A percentile compares a stretch with the other conserved stretches of the same genome.
Evolutionary conservation across 139 green algal genomes (phyloP).

Genomic region (Zygnema circumcarinatum): DNA sequence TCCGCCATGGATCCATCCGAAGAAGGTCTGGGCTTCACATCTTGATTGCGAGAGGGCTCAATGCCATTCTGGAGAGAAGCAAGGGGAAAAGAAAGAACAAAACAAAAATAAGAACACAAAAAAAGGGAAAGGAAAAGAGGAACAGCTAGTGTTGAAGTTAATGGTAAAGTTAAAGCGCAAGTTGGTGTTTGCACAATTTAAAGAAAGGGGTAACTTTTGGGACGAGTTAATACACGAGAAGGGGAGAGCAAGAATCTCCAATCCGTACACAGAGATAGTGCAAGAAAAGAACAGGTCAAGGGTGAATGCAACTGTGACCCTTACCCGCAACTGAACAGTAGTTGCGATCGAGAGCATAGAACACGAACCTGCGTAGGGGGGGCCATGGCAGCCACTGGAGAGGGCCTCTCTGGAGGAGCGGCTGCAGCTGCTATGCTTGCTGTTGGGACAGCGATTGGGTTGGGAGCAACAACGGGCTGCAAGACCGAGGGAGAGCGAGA

Average conservation of each 20-base stretch:
- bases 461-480: background rate
- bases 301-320: background rate
- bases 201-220: too few species aligned
- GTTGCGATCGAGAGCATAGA: too few species aligned
- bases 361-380: background rate
- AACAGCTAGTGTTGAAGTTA: too few species aligned
- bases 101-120: constrained; percentile 6
- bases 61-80: constrained; percentile 4
- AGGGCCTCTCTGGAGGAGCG: background rate
- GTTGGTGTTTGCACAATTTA: too few species aligned
- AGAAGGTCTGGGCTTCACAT: background rate
- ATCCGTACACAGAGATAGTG: background rate
- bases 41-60: constrained; percentile 9
- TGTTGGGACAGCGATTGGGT: background rate
- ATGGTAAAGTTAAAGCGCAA: too few species aligned
- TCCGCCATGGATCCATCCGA: constrained; percentile 1
- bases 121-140: background rate
- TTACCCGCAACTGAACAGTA: too few species aligned
- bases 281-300: background rate
- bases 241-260: too few species aligned
- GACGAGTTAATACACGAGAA: too few species aligned
- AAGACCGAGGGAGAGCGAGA: background rate
- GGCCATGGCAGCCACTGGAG: background rate
- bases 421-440: background rate
- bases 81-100: background rate